Evolutionary conservation across 139 green algal species (phyloP), one percentile per base, ranked within the genome.

Genomic region (Chlorella sorokiniana): DNA sequence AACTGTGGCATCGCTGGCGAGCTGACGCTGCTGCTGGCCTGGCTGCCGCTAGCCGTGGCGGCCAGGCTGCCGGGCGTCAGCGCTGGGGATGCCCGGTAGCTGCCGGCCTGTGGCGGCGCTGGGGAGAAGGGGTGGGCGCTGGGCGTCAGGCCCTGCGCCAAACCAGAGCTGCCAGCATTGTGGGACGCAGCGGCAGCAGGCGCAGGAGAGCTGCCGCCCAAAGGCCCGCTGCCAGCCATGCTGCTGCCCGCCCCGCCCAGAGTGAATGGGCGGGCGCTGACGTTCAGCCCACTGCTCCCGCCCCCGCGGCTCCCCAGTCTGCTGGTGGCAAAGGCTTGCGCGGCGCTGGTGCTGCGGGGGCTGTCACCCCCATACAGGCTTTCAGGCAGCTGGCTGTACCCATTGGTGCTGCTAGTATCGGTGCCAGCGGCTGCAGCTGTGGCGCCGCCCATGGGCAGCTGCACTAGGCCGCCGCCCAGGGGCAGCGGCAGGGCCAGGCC

Each of bases 191-290:
- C 40, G 42, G 68, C 52, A 10, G 40, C 40, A 11, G 40, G 27
- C 0, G 40, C 68, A 25, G 44, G 37, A 27, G 23, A 23, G 51
- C 51, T 41, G 69, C 41, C 42, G n/a, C 25, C 65, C 23, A n/a
- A 18, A 37, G 31, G 35, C 20, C 22, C 20, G 37, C 65, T 48
- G 65, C 37, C 35, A 37, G 37, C 38, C 33, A 7, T 6, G n/a
- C 31, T 7, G 31, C 48, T 22, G 73, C 44, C 51, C 37, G 37
- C 42, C 31, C 59, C 59, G 7, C n/a, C 59, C 37, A 80, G 70
- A 1, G 29, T 44, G 56, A 80, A 80, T 0, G 74, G 74, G 22
- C 56, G 74, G 38, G 74, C 74, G 29, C 33, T 61, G 74, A 56
- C 61, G 40, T 70, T 80, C 20, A 80, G 41, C 5, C 56, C 56